Percentiles rank a stretch among this genome's conserved stretches.
Evolutionary conservation across 805 yeast genomes (phyloP).

Genomic region (Kluyveromyces dobzhanskii): DNA sequence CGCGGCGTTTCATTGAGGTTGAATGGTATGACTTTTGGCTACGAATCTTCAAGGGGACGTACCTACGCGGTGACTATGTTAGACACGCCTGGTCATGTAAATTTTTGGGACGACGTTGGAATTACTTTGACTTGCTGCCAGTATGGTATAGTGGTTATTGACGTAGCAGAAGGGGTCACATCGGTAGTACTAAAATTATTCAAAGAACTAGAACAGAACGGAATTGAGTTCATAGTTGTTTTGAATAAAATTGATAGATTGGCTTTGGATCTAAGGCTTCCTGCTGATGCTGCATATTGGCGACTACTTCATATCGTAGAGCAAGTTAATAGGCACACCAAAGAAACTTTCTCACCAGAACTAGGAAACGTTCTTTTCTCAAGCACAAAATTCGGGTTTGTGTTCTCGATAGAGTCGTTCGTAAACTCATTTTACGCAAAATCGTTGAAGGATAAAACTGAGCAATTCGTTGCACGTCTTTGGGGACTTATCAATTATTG

Average conservation of each 20-base stretch:
- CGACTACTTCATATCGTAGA: constrained; percentile 57
- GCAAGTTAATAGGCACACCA: constrained; percentile 51
- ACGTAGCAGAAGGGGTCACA: constrained; percentile 75
- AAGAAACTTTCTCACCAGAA: constrained; percentile 47
- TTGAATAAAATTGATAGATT: constrained; percentile 81
- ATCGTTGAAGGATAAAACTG: constrained; percentile 27
- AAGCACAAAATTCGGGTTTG: constrained; percentile 51
- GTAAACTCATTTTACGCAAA: constrained; percentile 40
- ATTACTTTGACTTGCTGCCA: constrained; percentile 54
- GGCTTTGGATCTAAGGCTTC: constrained; percentile 68
- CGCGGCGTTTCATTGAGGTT: constrained; percentile 63
- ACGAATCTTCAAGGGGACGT: constrained; percentile 43
- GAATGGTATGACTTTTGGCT: constrained; percentile 51
- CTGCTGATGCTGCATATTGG: constrained; percentile 64
- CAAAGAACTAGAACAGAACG: constrained; percentile 41
- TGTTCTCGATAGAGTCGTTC: constrained; percentile 63
- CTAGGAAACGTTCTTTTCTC: constrained; percentile 66
- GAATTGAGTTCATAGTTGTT: constrained; percentile 49
- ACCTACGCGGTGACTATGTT: constrained; percentile 55
- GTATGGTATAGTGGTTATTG: constrained; percentile 63
- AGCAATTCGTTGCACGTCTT: constrained; percentile 42
- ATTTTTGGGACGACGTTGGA: constrained; percentile 69
- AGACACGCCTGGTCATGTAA: constrained; percentile 90
- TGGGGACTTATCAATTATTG: constrained; percentile 71
- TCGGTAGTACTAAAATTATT: constrained; percentile 46